Conservation (phyloP, 768 basidiomycete genomes). For the Exidia glandulosa region DNA sequence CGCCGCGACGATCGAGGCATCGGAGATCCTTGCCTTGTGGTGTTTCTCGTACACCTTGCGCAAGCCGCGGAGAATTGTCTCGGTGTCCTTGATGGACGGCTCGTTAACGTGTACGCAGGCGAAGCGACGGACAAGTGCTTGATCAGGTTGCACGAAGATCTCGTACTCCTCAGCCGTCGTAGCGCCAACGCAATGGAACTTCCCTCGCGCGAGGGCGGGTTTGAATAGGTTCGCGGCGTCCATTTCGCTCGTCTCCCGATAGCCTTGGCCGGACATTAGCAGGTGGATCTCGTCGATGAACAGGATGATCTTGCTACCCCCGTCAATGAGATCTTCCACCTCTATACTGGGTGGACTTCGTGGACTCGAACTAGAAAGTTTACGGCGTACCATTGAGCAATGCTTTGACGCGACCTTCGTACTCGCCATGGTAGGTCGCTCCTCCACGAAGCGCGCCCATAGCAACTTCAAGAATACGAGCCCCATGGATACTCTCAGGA, state of each 20-base stretch:
- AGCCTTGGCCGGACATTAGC: constrained; percentile 81
- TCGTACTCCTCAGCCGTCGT: constrained; percentile 88
- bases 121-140: constrained; percentile 83
- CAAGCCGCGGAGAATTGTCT: constrained; percentile 89
- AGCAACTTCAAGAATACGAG: constrained; percentile 74
- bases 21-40: constrained; percentile 81
- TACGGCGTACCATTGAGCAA: constrained; percentile 50
- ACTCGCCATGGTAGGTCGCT: constrained; percentile 89
- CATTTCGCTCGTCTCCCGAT: constrained; percentile 72
- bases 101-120: constrained; percentile 91
- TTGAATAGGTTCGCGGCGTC: constrained; percentile 93
- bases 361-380: background rate
- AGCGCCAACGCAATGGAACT: constrained; percentile 65
- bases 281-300: constrained; percentile 95
- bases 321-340: constrained; percentile 77
- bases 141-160: constrained; percentile 88
- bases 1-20: constrained; percentile 79
- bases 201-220: constrained; percentile 77
- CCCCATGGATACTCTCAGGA: constrained; percentile 58
- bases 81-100: constrained; percentile 78
- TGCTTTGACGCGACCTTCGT: constrained; percentile 90
- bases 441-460: constrained; percentile 95
- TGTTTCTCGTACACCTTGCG: constrained; percentile 80
- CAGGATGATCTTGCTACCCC: constrained; percentile 70
- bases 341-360: constrained; percentile 17